Percentiles rank a stretch among this genome's conserved stretches.
Conservation (phyloP, 495 filamentous ascomycete genomes). For the Lasiosphaeria ovina region DNA sequence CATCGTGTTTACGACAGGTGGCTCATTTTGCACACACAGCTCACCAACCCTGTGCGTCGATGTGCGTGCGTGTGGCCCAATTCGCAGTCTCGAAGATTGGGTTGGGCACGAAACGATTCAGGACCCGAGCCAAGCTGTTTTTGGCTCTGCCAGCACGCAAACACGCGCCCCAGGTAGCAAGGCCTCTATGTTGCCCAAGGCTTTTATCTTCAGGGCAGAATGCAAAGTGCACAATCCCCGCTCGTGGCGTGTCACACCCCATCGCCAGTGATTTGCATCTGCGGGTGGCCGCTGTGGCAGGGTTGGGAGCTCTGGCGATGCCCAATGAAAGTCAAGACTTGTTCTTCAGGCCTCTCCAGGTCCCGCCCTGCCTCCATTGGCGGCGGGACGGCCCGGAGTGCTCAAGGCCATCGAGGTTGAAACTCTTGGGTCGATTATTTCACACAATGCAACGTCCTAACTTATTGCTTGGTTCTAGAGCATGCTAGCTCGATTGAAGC, state of each 20-base stretch:
- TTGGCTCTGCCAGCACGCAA: no score
- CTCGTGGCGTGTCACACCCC: background rate
- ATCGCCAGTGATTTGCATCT: background rate
- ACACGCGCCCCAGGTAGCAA: background rate
- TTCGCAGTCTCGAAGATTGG: background rate
- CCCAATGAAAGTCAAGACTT: background rate
- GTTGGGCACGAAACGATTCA: constrained; percentile 1
- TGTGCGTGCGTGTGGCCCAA: background rate
- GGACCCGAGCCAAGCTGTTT: background rate
- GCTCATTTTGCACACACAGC: background rate
- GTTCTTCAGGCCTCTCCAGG: background rate
- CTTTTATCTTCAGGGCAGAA: background rate
- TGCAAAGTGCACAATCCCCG: background rate
- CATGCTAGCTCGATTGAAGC: no score
- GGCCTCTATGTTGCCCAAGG: background rate
- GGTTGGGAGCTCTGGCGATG: background rate
- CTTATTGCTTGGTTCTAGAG: no score
- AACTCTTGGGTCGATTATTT: no score
- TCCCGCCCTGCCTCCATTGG: background rate
- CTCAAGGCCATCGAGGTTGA: no score
- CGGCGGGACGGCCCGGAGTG: background rate
- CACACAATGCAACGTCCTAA: no score
- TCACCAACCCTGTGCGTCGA: background rate
- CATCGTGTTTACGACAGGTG: background rate
- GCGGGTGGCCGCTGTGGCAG: background rate